Conservation (phyloP, 345 rosid genomes). For the Alliaria petiolata region DNA sequence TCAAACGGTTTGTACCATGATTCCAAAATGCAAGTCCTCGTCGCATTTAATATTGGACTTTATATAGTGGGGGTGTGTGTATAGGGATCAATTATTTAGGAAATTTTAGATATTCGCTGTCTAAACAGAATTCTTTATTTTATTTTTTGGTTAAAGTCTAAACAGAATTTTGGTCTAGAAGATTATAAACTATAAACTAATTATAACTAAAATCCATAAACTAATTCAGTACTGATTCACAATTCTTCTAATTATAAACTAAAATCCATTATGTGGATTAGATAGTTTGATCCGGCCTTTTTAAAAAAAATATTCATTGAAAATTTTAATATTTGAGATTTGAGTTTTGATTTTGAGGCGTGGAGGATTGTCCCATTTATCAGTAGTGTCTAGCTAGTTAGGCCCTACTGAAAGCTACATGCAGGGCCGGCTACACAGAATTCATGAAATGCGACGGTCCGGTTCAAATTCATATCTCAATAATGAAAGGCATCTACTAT, state of each 20-base stretch:
- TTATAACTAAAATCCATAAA: no score
- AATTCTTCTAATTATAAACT: no score
- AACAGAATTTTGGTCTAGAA: neutral
- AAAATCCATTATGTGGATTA: no score
- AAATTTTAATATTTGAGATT: neutral
- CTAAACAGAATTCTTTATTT: neutral
- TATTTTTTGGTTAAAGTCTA: no score
- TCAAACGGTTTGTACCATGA: constrained; percentile 21
- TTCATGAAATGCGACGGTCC: no score
- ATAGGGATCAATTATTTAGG: neutral
- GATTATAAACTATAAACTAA: no score
- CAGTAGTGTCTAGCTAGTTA: constrained; percentile 3
- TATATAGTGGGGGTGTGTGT: neutral
- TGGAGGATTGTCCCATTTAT: neutral
- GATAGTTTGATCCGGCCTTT: neutral
- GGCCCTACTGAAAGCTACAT: constrained; percentile 22
- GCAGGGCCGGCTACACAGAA: neutral
- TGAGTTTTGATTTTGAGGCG: neutral
- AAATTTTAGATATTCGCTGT: neutral
- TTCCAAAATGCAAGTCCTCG: constrained; percentile 14
- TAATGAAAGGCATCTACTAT: neutral
- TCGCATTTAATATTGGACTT: constrained; percentile 14
- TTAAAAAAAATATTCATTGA: neutral
- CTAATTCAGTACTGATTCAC: no score
- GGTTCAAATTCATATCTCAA: neutral